Percentiles rank a stretch among this genome's conserved stretches.
Conservation (phyloP, 2,329 filamentous ascomycete species). For the Fusarium sp. region DNA sequence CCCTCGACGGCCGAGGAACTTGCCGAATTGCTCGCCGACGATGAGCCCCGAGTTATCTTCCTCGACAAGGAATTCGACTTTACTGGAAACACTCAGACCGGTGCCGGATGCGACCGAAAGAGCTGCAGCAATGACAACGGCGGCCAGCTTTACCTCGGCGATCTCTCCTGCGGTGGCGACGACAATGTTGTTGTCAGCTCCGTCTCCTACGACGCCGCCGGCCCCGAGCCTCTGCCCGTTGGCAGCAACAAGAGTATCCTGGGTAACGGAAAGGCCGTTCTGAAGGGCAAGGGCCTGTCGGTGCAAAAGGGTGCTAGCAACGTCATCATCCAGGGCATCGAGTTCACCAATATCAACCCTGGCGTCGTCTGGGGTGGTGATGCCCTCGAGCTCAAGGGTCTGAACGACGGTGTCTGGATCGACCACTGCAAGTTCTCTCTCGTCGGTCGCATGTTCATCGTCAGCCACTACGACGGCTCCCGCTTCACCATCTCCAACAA, state of each 20-base stretch:
- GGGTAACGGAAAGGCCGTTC: constrained; percentile 43
- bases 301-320: constrained; percentile 62
- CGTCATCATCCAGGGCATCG: constrained; percentile 67
- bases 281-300: constrained; percentile 60
- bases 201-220: constrained; percentile 50
- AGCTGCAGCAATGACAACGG: constrained; percentile 50
- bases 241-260: constrained; percentile 52
- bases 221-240: constrained; percentile 39
- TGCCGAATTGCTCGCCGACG: constrained; percentile 48
- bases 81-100: constrained; percentile 45
- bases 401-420: constrained; percentile 51
- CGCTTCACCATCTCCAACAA: constrained; percentile 57
- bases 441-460: constrained; percentile 60
- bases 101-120: constrained; percentile 47
- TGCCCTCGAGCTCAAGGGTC: constrained; percentile 57
- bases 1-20: constrained; percentile 65
- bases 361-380: constrained; percentile 52
- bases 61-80: constrained; percentile 50
- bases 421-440: constrained; percentile 58
- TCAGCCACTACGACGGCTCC: constrained; percentile 53
- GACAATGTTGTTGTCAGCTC: constrained; percentile 46
- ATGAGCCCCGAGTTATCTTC: constrained; percentile 45
- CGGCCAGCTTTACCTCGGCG: constrained; percentile 50
- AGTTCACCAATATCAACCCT: constrained; percentile 62
- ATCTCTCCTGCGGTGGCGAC: constrained; percentile 46